These are phyloP conservation scores for Pleodorina starrii DNA, from an alignment of 139 green algal species.

Conservation along the genomic window DNA sequence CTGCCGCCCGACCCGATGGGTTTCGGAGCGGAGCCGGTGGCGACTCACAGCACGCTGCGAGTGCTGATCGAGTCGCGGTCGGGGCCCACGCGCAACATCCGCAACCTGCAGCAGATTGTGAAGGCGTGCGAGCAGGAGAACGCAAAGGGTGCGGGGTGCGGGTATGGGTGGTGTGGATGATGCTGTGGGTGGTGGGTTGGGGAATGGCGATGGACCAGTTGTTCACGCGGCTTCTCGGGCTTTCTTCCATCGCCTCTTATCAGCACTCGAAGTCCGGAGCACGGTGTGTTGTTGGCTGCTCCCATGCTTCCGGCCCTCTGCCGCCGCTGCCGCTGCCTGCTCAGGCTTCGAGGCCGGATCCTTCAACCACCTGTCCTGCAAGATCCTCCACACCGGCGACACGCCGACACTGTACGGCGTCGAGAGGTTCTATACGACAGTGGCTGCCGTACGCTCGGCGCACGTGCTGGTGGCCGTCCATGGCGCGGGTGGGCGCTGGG, in stretches of 20 bases:
- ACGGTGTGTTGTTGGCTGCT: too few relatives aligned
- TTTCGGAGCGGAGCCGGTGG: not conserved
- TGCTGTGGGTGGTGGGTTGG: too few relatives aligned
- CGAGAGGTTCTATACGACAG: not conserved
- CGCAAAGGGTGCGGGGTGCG: not conserved
- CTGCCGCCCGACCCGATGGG: not conserved
- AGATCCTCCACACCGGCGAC: conserved; percentile 18
- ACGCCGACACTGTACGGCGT: not conserved
- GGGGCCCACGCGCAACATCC: not conserved
- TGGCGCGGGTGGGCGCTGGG: conserved; percentile 20
- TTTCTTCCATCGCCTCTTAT: too few relatives aligned
- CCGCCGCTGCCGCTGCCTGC: too few relatives aligned
- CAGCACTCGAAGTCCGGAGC: too few relatives aligned
- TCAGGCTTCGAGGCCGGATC: conserved; percentile 1
- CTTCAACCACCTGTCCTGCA: conserved; percentile 12
- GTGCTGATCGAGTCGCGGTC: conserved; percentile 20
- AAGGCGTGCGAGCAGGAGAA: not conserved
- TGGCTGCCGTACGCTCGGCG: not conserved
- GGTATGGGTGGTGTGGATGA: not conserved
- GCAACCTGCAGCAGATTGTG: conserved; percentile 2
- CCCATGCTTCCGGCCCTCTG: too few relatives aligned
- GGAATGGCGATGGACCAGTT: too few relatives aligned
- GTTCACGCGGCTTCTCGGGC: too few relatives aligned
- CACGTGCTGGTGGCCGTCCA: conserved; percentile 37
- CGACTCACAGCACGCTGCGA: conserved; percentile 10